phyloP scores from a whole-genome alignment of 371 early-diverging fungal species.

The Mortierella sp. region DNA sequence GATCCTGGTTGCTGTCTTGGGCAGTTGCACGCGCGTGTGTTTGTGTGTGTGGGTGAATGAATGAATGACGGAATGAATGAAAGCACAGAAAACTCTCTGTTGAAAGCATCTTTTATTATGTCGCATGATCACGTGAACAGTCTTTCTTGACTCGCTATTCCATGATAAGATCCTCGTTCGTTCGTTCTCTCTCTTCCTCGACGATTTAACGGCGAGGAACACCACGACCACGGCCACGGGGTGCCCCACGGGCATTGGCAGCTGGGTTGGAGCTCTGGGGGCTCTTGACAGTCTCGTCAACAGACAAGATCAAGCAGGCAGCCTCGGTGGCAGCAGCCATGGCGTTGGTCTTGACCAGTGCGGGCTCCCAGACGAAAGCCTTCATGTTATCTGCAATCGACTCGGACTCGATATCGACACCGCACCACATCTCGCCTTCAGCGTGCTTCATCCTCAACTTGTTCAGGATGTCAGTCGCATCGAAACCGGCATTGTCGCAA shows the following conservation, averaged over 20 bases:
- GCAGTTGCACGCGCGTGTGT: too few relatives aligned
- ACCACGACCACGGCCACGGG: conserved; percentile 73
- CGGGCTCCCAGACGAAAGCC: conserved; percentile 99
- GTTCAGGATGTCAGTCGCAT: conserved; percentile 98
- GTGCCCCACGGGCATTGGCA: conserved; percentile 65
- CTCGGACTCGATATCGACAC: conserved; percentile 95
- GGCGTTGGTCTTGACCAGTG: conserved; percentile 98
- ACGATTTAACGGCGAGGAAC: conserved; percentile 68
- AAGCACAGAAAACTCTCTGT: too few relatives aligned
- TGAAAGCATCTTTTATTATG: too few relatives aligned
- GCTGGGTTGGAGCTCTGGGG: conserved; percentile 74
- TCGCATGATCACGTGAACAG: too few relatives aligned
- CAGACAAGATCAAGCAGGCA: conserved; percentile 95
- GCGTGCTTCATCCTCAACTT: conserved; percentile 97
- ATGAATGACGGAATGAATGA: too few relatives aligned
- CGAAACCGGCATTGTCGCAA: conserved; percentile 99
- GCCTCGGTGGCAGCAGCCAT: conserved; percentile 97
- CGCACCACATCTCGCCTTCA: conserved; percentile 90
- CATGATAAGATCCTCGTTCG: not conserved
- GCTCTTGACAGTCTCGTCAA: conserved; percentile 96
- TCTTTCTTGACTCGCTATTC: not conserved
- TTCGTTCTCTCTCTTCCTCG: not conserved
- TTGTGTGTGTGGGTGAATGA: too few relatives aligned
- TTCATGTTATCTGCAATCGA: conserved; percentile 93
- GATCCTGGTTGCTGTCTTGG: not conserved